A percentile compares a stretch with the other conserved stretches of the same genome.
Evolutionary conservation across 164 flowering plant genomes (phyloP).

Genomic region (Chimonanthus praecox): DNA sequence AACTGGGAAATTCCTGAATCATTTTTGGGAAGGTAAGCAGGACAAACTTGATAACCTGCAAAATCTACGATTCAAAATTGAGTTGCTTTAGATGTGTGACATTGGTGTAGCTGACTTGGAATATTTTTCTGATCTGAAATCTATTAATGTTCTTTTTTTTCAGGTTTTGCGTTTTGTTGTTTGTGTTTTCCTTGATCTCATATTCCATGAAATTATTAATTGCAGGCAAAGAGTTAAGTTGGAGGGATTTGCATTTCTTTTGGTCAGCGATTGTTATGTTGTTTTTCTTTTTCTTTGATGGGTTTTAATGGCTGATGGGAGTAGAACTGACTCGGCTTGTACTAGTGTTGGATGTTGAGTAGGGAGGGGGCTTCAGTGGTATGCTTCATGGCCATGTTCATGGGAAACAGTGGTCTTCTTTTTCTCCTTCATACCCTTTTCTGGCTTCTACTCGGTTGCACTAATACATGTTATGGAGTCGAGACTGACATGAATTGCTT

Average conservation of each 20-base stretch:
- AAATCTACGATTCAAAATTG: no score
- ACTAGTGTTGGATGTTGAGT: not conserved
- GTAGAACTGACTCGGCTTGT: not conserved
- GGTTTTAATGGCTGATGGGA: not conserved
- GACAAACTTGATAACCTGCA: no score
- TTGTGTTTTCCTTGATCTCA: no score
- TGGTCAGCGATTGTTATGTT: not conserved
- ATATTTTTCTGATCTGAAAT: no score
- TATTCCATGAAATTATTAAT: no score
- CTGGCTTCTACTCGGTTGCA: not conserved
- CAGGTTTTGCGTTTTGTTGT: no score
- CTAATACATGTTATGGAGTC: constrained; percentile 20
- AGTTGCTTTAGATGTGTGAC: no score
- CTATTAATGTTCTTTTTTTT: no score
- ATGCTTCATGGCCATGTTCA: not conserved
- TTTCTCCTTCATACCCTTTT: not conserved
- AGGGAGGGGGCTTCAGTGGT: not conserved
- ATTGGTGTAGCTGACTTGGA: no score
- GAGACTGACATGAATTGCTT: constrained; percentile 53
- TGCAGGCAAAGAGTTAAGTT: not conserved
- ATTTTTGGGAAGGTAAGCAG: no score
- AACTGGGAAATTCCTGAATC: no score
- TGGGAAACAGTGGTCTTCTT: constrained; percentile 2
- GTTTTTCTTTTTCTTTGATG: not conserved
- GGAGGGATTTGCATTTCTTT: not conserved